These are phyloP conservation scores for Leishmania guyanensis DNA, from an alignment of 208 protist species.

Conservation along the genomic window DNA sequence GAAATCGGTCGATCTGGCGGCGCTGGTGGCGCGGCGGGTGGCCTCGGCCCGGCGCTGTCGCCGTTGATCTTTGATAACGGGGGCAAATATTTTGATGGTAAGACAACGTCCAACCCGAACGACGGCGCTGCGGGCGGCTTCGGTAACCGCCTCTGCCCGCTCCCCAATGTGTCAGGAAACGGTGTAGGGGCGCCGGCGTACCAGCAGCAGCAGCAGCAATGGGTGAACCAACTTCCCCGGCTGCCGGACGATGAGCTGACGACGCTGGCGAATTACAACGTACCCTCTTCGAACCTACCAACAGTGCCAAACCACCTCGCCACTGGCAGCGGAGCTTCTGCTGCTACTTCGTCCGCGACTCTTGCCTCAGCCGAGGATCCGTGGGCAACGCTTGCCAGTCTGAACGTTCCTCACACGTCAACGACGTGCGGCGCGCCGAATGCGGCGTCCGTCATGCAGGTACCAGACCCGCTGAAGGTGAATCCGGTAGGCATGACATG, in stretches of 20 bases:
- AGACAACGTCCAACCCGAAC: conserved; percentile 2
- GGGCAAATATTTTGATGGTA: conserved; percentile 2
- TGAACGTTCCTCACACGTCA: conserved; percentile 53
- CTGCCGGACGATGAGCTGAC: conserved; percentile 62
- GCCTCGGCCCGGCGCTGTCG: conserved; percentile 18
- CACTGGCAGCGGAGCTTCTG: not conserved
- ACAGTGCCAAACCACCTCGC: not conserved
- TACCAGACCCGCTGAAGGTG: conserved; percentile 57
- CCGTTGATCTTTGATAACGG: conserved; percentile 29
- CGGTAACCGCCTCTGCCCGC: conserved; percentile 2
- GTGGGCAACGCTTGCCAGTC: conserved; percentile 48
- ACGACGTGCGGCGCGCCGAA: conserved; percentile 12
- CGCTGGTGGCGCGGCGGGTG: not conserved
- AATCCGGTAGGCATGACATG: conserved; percentile 56
- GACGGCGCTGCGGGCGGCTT: not conserved
- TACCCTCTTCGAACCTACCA: conserved; percentile 39
- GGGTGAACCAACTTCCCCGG: conserved; percentile 42
- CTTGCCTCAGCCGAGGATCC: conserved; percentile 23
- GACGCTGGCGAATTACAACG: conserved; percentile 52
- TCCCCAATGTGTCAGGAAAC: not conserved
- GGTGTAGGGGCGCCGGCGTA: not conserved
- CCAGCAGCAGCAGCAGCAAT: conserved; percentile 14
- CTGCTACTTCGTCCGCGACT: not conserved
- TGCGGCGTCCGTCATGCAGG: conserved; percentile 13
- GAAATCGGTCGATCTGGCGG: conserved; percentile 9